Base-by-base conservation (phyloP, 805 yeast species). In the Yarrowia yakushimensis region DNA sequence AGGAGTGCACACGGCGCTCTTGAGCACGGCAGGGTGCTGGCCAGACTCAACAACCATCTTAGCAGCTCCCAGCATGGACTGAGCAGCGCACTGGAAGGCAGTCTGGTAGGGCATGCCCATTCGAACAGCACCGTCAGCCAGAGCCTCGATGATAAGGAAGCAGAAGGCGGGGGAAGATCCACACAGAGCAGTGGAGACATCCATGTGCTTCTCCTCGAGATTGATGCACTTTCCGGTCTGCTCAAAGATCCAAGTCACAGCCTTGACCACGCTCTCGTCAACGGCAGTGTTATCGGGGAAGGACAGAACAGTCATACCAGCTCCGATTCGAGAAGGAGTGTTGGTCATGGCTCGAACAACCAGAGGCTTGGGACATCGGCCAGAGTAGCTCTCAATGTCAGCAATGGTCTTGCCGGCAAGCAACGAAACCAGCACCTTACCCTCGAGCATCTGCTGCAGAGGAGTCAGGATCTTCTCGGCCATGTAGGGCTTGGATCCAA, bases 161-260 rank as follows among this genome's bases (percentile, higher is more conserved):
- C 90, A 88, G 73, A 93, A 94, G 0, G 99, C 99, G 0, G 98
- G 97, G 1, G 97, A 99, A 1, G 97, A 90, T 1, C 99, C 99
- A 63, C 94, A 90, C 52, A 94, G 80, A 0, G 97, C 88, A 9
- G 98, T 93, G 41, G 97, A 96, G 4, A 93, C 97, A 72, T 94
- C 98, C 91, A 93, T 91, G 74, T 90, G 88, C 72, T 87, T 87
- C 75, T 94, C 99, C 18, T 76, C 80, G 31, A 78, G 72, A 33
- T 75, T 70, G 25, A 76, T 66, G 64, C 73, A 74, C 63, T 74
- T 69, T 30, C 81, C 81, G 30, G 77, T 74, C 66, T 76, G 76
- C 22, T 72, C 66, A 68, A 78, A 77, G 55, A 78, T 69, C 78
- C 78, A 77, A 45, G 71, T 72, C n/a, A 77, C 72, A 30, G 74